Percentiles rank a stretch among this genome's conserved stretches.
These are phyloP conservation scores for Astrocystis sublimbata DNA, from an alignment of 495 filamentous ascomycete genomes.

Conservation along the genomic window DNA sequence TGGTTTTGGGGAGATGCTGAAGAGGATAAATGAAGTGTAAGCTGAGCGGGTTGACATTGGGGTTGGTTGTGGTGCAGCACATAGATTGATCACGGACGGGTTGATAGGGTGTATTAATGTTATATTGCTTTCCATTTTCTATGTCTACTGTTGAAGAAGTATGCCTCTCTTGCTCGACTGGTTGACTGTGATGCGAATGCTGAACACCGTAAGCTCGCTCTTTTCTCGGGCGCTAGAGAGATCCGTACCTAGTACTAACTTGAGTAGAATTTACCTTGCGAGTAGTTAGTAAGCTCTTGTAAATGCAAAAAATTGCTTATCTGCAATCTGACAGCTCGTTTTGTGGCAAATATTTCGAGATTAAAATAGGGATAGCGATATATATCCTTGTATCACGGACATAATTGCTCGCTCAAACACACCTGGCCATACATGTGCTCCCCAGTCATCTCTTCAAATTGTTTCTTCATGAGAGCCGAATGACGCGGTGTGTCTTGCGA, in stretches of 20 bases:
- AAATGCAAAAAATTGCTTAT: too few species aligned
- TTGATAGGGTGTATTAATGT: neutral
- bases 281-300: too few species aligned
- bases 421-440: too few species aligned
- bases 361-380: too few species aligned
- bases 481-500: neutral
- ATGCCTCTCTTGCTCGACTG: neutral
- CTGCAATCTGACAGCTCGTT: too few species aligned
- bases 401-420: too few species aligned
- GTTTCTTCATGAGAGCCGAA: neutral
- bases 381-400: too few species aligned
- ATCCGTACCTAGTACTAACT: too few species aligned
- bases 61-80: neutral
- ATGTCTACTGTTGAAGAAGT: neutral
- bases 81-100: neutral
- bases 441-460: neutral
- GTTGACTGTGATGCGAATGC: neutral
- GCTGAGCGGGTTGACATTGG: neutral
- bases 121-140: too few species aligned
- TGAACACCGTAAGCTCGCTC: neutral
- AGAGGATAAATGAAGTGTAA: neutral
- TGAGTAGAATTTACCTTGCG: too few species aligned
- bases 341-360: too few species aligned
- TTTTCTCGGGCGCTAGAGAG: slow-evolving; percentile 11
- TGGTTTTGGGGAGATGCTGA: neutral